These are phyloP conservation scores for Geranium rotundifolium DNA, from an alignment of 345 rosid genomes.

Conservation along the genomic window DNA sequence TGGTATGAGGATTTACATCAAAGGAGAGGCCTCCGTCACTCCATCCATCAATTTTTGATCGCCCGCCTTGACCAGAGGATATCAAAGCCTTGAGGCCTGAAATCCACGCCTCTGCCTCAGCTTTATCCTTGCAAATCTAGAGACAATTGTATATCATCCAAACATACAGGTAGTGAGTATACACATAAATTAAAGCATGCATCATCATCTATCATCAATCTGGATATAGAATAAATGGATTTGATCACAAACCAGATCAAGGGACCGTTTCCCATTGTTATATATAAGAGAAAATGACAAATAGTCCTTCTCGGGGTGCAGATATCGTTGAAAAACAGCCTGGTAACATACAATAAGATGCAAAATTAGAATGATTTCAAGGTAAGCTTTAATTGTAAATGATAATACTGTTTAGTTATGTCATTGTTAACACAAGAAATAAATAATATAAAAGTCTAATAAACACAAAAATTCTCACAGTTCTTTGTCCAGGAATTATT, in stretches of 20 bases:
- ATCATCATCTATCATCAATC: background rate
- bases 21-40: constrained; percentile 71
- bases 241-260: constrained; percentile 76
- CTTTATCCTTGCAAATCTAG: constrained; percentile 92
- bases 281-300: constrained; percentile 81
- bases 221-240: constrained; percentile 4
- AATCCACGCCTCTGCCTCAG: constrained; percentile 92
- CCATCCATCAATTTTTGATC: constrained; percentile 94
- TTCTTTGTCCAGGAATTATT: constrained; percentile 94
- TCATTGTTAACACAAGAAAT: constrained; percentile 2
- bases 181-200: background rate
- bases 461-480: constrained; percentile 40
- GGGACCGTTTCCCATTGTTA: constrained; percentile 73
- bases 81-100: constrained; percentile 65
- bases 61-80: constrained; percentile 73
- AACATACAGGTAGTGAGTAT: background rate
- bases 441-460: constrained; percentile 3
- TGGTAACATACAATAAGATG: constrained; percentile 16
- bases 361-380: constrained; percentile 8
- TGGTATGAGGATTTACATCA: constrained; percentile 35
- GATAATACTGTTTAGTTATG: background rate
- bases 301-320: constrained; percentile 78
- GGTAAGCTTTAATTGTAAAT: constrained; percentile 1
- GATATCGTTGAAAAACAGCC: constrained; percentile 83
- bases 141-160: constrained; percentile 11